Evolutionary conservation across 371 early-diverging fungal genomes (phyloP), one percentile per base, ranked within the genome.

Genomic region (Ordospora pajunii): DNA sequence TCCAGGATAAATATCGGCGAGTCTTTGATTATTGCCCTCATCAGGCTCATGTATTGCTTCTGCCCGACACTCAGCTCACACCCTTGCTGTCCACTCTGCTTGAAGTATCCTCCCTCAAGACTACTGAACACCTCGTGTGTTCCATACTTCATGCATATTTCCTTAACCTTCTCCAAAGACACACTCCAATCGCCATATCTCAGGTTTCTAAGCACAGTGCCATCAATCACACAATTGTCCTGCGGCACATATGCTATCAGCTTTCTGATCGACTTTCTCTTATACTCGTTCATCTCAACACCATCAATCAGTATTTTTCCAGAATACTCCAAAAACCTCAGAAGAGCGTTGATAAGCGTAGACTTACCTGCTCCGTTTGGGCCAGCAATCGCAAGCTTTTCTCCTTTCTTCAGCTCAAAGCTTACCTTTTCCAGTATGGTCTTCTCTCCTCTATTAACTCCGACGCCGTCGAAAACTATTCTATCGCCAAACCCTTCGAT

Each of bases 61-160:
- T 93, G 92, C 63, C 93, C 93, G 52, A 93, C 93, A 64, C 90
- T 89, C 54, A 93, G 84, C 89, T 90, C 89, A 79, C 89, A 75
- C 6, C 90, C 91, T 17, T 88, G 87, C 78, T 90, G 90, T n/a
- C 91, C 91, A 19, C 90, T 89, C 51, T 83, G 83, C 23, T 89
- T 90, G 21, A 89, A 80, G 78, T 89, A 90, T 51, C 87, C 86
- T 4, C 88, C 82, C 0, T 89, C 88, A 76, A 90, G 81, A 64
- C 78, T 75, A 5, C 27, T 27, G 65, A 90, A 89, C 2, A 86
- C 87, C 25, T 87, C 86, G 72, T 90, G 88, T 43, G 89, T 88
- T 89, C 86, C 88, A 90, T 85, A 89, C 89, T 77, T 84, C 80
- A 77, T 84, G 87, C 83, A 87, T 87, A 75, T 82, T 42, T 83